Conservation (phyloP, 495 filamentous ascomycete species). For the Trichoderma reesei region DNA sequence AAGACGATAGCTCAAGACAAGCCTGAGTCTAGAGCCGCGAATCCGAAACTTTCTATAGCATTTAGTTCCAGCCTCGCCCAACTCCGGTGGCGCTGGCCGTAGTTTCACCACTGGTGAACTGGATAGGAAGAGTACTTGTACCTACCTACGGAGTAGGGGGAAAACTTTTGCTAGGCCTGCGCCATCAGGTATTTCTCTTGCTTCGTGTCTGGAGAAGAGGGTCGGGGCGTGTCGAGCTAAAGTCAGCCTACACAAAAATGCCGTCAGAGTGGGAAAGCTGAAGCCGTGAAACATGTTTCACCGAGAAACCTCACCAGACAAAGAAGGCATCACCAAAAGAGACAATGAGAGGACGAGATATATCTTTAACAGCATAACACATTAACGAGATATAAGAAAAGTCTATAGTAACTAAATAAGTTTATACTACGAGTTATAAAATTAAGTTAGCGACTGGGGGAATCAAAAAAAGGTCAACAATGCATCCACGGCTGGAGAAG, state of each 20-base stretch:
- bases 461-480: conserved; percentile 6
- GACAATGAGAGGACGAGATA: background rate
- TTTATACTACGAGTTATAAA: conserved; percentile 2
- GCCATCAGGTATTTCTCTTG: background rate
- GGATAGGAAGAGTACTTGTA: background rate
- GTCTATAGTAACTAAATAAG: conserved; percentile 8
- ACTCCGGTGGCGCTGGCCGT: background rate
- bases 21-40: background rate
- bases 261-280: background rate
- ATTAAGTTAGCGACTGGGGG: conserved; percentile 9
- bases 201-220: background rate
- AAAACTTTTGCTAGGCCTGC: background rate
- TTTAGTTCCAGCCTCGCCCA: background rate
- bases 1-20: background rate
- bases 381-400: conserved; percentile 4
- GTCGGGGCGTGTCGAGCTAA: background rate
- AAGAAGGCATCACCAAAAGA: background rate
- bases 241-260: background rate
- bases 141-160: too few relatives aligned
- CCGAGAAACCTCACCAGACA: background rate
- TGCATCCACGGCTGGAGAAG: conserved; percentile 8
- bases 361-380: conserved; percentile 1
- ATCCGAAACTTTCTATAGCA: background rate
- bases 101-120: background rate
- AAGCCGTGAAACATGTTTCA: background rate